Evolutionary conservation across 2,329 filamentous ascomycete species (phyloP).

Genomic region (Trichoderma polysporum): DNA sequence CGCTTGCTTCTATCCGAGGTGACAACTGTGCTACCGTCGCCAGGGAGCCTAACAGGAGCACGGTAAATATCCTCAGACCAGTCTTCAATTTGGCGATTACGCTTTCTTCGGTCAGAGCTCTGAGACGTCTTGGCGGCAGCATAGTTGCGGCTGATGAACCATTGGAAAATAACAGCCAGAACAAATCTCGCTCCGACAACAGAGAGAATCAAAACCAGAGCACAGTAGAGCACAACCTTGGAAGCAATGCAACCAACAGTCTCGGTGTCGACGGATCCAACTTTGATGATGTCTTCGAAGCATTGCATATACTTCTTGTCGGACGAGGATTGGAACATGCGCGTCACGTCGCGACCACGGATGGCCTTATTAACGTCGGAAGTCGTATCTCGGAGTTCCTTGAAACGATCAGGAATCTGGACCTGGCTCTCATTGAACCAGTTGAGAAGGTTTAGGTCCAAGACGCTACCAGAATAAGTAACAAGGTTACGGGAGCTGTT

Average conservation of each 20-base stretch:
- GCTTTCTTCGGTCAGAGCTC: conserved; percentile 75
- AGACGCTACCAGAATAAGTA: conserved; percentile 89
- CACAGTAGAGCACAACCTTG: conserved; percentile 93
- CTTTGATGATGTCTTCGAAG: conserved; percentile 90
- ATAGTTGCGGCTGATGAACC: conserved; percentile 88
- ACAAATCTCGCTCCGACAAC: conserved; percentile 84
- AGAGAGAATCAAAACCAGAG: conserved; percentile 84
- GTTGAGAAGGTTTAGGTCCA: conserved; percentile 82
- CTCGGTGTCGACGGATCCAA: conserved; percentile 92
- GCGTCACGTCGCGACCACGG: conserved; percentile 84
- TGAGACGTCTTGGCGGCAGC: conserved; percentile 84
- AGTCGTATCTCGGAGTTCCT: conserved; percentile 70
- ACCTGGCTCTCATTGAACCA: conserved; percentile 91
- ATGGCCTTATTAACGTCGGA: conserved; percentile 61
- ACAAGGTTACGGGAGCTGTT: conserved; percentile 87
- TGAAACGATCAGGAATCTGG: conserved; percentile 71
- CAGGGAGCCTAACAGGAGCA: conserved; percentile 77
- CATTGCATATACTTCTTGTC: conserved; percentile 86
- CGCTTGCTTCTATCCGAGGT: conserved; percentile 76
- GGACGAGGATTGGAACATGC: conserved; percentile 72
- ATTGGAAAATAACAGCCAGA: conserved; percentile 90
- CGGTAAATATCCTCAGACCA: conserved; percentile 98
- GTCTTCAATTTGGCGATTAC: conserved; percentile 92
- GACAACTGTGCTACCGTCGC: conserved; percentile 65
- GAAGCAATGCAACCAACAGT: conserved; percentile 97